Evolutionary conservation across 2,329 filamentous ascomycete species (phyloP), one percentile per base, ranked within the genome.

Genomic region (Colletotrichum liaoningense): DNA sequence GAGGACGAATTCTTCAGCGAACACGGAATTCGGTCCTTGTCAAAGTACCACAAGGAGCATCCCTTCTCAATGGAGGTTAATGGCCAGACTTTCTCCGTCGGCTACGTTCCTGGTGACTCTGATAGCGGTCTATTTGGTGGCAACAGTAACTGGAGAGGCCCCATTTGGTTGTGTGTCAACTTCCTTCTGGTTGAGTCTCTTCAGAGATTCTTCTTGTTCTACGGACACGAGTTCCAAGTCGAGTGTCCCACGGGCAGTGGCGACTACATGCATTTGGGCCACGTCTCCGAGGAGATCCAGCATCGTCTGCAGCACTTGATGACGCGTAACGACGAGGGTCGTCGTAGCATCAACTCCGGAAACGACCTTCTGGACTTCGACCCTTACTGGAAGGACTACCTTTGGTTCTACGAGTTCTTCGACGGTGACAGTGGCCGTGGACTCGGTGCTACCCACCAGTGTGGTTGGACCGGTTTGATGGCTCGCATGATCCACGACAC

Each of bases 401-500:
- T 98, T 78, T 98, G 95, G 94, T 98, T 97, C 88, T 93, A 97
- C 81, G 96, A 98, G 82, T 98, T 97, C 87, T 98, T 98, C 80
- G 96, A 98, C 80, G 96, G 95, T 52, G 95, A 98, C 81, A 92
- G 88, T 63, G 96, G 96, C 16, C 93, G 95, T 77, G 96, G 97
- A 19, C 89, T 98, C 1, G 96, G 96, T 70, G 95, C 96, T 49
- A 96, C 93, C 60, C 97, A 98, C 83, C 97, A 98, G 83, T 98
- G 95, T 80, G 96, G 96, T 63, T 98, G 97, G 96, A 98, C 96
- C 49, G 96, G 96, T 28, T 84, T 98, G 77, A 95, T 98, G 81
- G 96, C 96, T 30, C 95, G 97, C 84, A 94, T 98, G 91, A 98
- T 98, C 73, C 96, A 98, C 78, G 97, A 98, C 80, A 98, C 96